phyloP scores from a whole-genome alignment of 192 early-diverging fungal species.

The Phycomyces blakesleeanus region DNA sequence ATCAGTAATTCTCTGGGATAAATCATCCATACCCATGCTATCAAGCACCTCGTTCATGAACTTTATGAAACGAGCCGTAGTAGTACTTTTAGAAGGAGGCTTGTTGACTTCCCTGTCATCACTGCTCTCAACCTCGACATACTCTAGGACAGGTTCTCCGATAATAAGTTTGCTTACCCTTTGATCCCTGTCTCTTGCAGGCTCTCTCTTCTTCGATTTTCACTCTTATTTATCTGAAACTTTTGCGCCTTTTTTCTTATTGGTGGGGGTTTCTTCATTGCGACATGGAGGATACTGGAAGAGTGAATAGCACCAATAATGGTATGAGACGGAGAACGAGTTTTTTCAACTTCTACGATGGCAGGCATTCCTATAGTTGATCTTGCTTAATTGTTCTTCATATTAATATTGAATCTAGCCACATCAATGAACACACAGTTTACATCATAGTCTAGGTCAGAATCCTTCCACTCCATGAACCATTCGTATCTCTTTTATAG shows the following conservation, averaged over 20 bases:
- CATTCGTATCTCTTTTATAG: conserved; percentile 16
- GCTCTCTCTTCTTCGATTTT: conserved; percentile 12
- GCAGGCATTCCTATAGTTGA: conserved; percentile 8
- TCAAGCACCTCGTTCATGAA: conserved; percentile 15
- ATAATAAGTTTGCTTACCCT: conserved; percentile 7
- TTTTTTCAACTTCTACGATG: conserved; percentile 4
- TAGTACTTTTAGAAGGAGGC: conserved; percentile 10
- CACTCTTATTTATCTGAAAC: not conserved
- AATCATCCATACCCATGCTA: conserved; percentile 11
- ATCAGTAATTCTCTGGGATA: not conserved
- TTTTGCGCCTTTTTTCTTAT: conserved; percentile 6
- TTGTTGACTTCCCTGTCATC: not conserved
- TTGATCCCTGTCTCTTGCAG: conserved; percentile 8
- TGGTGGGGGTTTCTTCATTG: conserved; percentile 4
- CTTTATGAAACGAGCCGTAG: conserved; percentile 14
- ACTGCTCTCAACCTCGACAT: conserved; percentile 12
- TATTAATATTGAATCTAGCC: conserved; percentile 1
- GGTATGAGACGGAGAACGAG: conserved; percentile 6
- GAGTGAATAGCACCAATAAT: conserved; percentile 11
- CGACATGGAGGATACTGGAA: conserved; percentile 5
- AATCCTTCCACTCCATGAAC: conserved; percentile 12
- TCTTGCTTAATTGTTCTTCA: conserved; percentile 6
- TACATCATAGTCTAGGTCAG: conserved; percentile 3
- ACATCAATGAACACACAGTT: conserved; percentile 2
- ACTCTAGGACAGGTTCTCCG: conserved; percentile 10